Evolutionary conservation across 2,329 filamentous ascomycete species (phyloP).

Genomic region (Trichoderma breve): DNA sequence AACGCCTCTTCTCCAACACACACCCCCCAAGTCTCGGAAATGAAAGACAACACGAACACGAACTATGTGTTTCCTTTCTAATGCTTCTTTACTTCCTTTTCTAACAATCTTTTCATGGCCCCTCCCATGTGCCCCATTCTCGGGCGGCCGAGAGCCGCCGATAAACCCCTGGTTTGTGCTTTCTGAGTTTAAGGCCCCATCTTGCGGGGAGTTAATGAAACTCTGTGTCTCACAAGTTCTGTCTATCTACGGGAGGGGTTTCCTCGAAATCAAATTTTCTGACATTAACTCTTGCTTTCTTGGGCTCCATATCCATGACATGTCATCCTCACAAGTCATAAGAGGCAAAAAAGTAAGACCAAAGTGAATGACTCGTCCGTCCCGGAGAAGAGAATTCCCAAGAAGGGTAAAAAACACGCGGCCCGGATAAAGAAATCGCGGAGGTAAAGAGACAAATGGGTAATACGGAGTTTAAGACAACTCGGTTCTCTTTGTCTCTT

Average conservation of each 20-base stretch:
- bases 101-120: neutral
- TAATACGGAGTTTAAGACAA: neutral
- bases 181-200: neutral
- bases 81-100: neutral
- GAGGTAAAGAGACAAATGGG: neutral
- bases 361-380: neutral
- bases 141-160: neutral
- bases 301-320: neutral
- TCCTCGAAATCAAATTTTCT: neutral
- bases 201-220: neutral
- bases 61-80: neutral
- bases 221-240: neutral
- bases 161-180: neutral
- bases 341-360: neutral
- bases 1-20: neutral
- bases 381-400: neutral
- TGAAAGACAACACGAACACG: neutral
- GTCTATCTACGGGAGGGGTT: neutral
- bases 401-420: neutral
- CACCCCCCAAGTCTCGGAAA: neutral
- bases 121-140: neutral
- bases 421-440: neutral
- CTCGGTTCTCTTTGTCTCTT: neutral
- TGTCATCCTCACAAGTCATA: neutral
- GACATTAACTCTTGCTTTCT: neutral